phyloP scores from a whole-genome alignment of 768 basidiomycete species.

The Daedaleopsis nitida region DNA sequence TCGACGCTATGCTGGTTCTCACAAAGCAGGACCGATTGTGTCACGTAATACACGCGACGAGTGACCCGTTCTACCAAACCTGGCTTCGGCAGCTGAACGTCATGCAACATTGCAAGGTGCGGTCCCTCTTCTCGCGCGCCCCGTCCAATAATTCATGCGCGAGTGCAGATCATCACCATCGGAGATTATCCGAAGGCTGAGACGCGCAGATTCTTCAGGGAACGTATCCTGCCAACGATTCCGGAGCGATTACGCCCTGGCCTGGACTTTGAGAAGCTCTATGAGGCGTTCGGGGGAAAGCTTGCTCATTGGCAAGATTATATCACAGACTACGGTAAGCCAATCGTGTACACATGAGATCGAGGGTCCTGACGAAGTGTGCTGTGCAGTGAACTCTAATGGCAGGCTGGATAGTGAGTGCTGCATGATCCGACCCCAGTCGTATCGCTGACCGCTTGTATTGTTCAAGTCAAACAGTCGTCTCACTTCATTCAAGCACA shows the following conservation, averaged over 20 bases:
- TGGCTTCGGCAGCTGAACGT: conserved; percentile 81
- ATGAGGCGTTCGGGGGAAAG: conserved; percentile 83
- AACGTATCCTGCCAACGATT: conserved; percentile 67
- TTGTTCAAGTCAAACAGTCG: conserved; percentile 63
- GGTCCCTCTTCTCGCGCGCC: not conserved
- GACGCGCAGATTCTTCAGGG: conserved; percentile 64
- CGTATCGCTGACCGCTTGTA: not conserved
- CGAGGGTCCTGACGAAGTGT: not conserved
- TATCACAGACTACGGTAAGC: conserved; percentile 69
- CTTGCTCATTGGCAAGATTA: conserved; percentile 84
- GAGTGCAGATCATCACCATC: conserved; percentile 68
- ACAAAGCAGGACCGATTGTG: conserved; percentile 88
- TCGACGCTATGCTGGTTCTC: conserved; percentile 84
- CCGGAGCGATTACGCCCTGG: conserved; percentile 57
- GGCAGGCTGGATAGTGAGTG: conserved; percentile 70
- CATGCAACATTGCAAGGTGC: conserved; percentile 81
- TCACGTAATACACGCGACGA: conserved; percentile 81
- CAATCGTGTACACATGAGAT: not conserved
- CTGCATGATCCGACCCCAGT: not conserved
- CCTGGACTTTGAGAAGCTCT: conserved; percentile 72
- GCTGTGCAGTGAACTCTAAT: conserved; percentile 63
- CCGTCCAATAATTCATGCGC: not conserved
- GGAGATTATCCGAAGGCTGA: conserved; percentile 79
- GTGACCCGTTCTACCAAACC: conserved; percentile 84
- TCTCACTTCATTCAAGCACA: conserved; percentile 88